Conservation (phyloP, 495 filamentous ascomycete genomes). For the Daldinia vernicosa region DNA sequence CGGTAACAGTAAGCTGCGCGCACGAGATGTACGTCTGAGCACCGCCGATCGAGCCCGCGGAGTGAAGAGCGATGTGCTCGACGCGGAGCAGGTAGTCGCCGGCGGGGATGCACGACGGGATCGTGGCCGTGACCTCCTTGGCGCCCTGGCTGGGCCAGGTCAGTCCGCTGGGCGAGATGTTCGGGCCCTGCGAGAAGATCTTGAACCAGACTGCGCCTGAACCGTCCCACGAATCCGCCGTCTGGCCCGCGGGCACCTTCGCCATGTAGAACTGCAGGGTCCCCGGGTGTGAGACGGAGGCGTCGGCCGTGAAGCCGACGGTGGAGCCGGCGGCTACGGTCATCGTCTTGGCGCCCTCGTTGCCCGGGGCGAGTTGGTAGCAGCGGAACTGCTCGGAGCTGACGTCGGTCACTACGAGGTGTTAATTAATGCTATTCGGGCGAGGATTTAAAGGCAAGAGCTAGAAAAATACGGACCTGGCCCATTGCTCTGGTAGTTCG, state of each 20-base stretch:
- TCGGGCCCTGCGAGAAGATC: conserved; percentile 55
- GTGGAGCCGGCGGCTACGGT: conserved; percentile 53
- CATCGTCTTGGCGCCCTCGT: conserved; percentile 49
- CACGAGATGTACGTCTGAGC: conserved; percentile 61
- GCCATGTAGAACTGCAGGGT: conserved; percentile 55
- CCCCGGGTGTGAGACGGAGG: conserved; percentile 54
- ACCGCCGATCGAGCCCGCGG: conserved; percentile 52
- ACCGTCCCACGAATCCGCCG: conserved; percentile 57
- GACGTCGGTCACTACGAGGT: conserved; percentile 50
- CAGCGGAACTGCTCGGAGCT: conserved; percentile 57
- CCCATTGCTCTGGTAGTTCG: conserved; percentile 53
- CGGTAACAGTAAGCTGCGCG: conserved; percentile 48
- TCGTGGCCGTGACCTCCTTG: conserved; percentile 52
- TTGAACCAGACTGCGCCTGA: conserved; percentile 59
- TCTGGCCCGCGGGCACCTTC: conserved; percentile 53
- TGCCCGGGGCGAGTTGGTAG: conserved; percentile 48
- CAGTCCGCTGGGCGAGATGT: conserved; percentile 46
- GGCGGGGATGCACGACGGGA: conserved; percentile 57
- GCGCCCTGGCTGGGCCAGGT: conserved; percentile 51
- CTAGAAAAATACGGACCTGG: conserved; percentile 36
- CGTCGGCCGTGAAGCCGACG: conserved; percentile 53
- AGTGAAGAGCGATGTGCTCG: conserved; percentile 66
- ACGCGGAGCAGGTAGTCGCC: conserved; percentile 68
- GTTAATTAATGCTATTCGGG: conserved; percentile 2
- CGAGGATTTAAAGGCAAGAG: not conserved